Conservation (phyloP, 2,329 filamentous ascomycete genomes). For the Beauveria sp. region DNA sequence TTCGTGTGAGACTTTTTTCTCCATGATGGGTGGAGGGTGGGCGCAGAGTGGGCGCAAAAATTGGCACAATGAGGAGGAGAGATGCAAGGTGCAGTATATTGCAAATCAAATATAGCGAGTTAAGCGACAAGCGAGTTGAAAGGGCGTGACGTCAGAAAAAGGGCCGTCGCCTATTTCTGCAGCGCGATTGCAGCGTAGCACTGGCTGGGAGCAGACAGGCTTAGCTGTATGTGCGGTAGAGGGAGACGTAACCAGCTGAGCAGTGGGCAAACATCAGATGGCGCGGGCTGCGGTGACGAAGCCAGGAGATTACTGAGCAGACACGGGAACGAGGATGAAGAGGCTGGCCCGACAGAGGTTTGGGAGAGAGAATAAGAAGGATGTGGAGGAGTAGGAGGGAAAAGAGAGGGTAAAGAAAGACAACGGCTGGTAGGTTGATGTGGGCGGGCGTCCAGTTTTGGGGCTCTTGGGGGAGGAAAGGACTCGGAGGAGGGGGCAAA, state of each 20-base stretch:
- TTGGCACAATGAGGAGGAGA: background rate
- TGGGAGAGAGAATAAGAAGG: background rate
- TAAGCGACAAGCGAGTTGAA: background rate
- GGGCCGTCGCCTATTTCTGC: background rate
- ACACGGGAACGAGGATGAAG: background rate
- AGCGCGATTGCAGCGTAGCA: background rate
- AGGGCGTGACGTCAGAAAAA: conserved; percentile 1
- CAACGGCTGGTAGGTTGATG: background rate
- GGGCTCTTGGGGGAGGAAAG: background rate
- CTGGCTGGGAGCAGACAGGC: background rate
- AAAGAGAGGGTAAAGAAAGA: background rate
- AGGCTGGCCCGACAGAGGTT: background rate
- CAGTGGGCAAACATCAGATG: conserved; percentile 10
- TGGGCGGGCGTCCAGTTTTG: conserved; percentile 6
- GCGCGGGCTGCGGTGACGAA: background rate
- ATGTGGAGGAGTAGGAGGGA: background rate
- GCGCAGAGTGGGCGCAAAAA: too few relatives aligned
- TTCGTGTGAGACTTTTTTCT: conserved; percentile 14
- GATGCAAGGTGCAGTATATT: background rate
- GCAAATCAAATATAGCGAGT: background rate
- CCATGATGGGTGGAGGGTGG: conserved; percentile 11
- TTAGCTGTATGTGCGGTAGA: conserved; percentile 10
- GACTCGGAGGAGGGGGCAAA: background rate
- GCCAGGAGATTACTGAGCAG: background rate
- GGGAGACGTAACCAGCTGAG: background rate